Evolutionary conservation across 495 filamentous ascomycete species (phyloP).

Genomic region (Tuber calosporum): DNA sequence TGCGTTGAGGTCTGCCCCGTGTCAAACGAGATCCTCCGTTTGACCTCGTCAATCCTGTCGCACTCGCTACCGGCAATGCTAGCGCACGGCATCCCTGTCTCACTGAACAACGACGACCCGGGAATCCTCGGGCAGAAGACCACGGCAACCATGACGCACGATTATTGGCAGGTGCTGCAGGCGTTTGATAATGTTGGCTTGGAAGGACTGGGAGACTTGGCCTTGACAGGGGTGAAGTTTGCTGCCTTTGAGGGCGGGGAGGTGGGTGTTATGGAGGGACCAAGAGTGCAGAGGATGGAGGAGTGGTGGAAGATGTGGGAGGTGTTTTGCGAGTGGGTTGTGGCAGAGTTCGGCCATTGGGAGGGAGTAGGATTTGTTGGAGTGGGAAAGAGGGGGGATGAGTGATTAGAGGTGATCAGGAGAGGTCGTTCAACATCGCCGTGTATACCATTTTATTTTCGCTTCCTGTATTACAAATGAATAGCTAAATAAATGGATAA

Average conservation of each 20-base stretch:
- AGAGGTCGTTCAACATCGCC: neutral
- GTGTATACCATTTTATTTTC: neutral
- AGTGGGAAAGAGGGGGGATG: neutral
- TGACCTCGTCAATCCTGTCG: constrained; percentile 65
- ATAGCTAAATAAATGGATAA: neutral
- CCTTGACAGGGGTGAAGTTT: constrained; percentile 87
- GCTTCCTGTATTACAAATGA: neutral
- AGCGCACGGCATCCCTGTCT: constrained; percentile 69
- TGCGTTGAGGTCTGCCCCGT: constrained; percentile 81
- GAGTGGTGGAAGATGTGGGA: constrained; percentile 80
- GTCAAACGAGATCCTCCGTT: constrained; percentile 72
- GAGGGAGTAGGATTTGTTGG: constrained; percentile 21
- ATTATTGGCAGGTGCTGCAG: constrained; percentile 88
- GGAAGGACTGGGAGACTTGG: constrained; percentile 72
- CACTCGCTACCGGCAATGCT: constrained; percentile 79
- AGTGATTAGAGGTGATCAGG: neutral
- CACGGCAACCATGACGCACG: constrained; percentile 66
- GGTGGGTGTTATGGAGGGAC: constrained; percentile 70
- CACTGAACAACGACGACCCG: constrained; percentile 80
- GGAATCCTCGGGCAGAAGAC: constrained; percentile 69
- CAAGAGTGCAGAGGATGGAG: constrained; percentile 63
- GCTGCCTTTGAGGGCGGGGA: constrained; percentile 79
- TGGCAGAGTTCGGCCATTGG: constrained; percentile 66
- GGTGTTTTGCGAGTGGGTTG: constrained; percentile 83
- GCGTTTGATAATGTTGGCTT: constrained; percentile 78